A percentile compares a stretch with the other conserved stretches of the same genome.
Evolutionary conservation across 2,329 filamentous ascomycete genomes (phyloP).

Genomic region (Penicillium griseofulvum): DNA sequence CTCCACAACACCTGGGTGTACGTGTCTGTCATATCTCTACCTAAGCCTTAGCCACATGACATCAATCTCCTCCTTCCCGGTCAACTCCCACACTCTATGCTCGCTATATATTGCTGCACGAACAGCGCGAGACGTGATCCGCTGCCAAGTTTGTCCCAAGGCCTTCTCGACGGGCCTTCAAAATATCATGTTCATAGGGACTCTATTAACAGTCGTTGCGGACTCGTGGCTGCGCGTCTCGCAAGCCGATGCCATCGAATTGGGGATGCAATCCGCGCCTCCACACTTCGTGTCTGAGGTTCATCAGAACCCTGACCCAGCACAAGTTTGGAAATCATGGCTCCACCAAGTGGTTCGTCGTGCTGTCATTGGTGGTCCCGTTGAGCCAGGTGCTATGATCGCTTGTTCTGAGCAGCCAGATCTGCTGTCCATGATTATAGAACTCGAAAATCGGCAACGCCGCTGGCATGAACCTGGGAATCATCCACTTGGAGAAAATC

Average conservation of each 20-base stretch:
- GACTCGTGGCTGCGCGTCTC: conserved; percentile 46
- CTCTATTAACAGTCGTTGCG: conserved; percentile 45
- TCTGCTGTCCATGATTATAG: conserved; percentile 39
- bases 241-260: conserved; percentile 34
- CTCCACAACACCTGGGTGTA: conserved; percentile 27
- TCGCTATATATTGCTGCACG: conserved; percentile 44
- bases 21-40: conserved; percentile 45
- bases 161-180: conserved; percentile 44
- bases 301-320: conserved; percentile 28
- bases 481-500: conserved; percentile 16
- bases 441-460: conserved; percentile 44
- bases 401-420: conserved; percentile 35
- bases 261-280: conserved; percentile 37
- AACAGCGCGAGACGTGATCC: conserved; percentile 43
- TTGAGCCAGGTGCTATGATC: conserved; percentile 21
- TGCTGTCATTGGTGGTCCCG: conserved; percentile 35
- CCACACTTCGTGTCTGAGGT: conserved; percentile 30
- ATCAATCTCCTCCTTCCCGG: conserved; percentile 43
- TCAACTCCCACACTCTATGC: conserved; percentile 43
- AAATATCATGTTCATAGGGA: conserved; percentile 49
- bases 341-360: conserved; percentile 38
- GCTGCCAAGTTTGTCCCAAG: conserved; percentile 43
- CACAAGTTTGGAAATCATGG: conserved; percentile 39
- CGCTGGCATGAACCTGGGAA: conserved; percentile 38
- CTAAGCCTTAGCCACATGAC: conserved; percentile 45